phyloP scores from a whole-genome alignment of 1,139 yeast genomes.

The Ogataea hybrid region DNA sequence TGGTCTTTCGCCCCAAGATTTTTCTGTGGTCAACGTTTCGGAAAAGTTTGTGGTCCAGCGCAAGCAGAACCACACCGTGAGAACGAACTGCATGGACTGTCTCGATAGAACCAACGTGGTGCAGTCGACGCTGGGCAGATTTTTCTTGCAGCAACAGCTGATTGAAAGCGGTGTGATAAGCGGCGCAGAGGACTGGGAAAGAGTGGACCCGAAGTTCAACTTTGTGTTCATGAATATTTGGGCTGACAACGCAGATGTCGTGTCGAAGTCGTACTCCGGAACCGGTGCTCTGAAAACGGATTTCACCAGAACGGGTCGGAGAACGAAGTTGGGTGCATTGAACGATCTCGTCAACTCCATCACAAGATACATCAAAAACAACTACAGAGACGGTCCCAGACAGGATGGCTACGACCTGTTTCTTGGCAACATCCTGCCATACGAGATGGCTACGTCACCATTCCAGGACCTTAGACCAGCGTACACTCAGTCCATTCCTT shows the following conservation, averaged over 20 bases:
- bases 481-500: slow-evolving; percentile 72
- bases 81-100: slow-evolving; percentile 99
- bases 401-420: slow-evolving; percentile 93
- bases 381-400: slow-evolving; percentile 84
- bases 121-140: slow-evolving; percentile 85
- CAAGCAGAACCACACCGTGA: slow-evolving; percentile 66
- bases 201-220: slow-evolving; percentile 56
- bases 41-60: slow-evolving; percentile 35
- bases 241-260: slow-evolving; percentile 99
- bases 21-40: slow-evolving; percentile 32
- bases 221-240: slow-evolving; percentile 79
- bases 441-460: slow-evolving; percentile 59
- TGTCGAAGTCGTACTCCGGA: slow-evolving; percentile 87
- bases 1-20: slow-evolving; percentile 67
- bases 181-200: slow-evolving; percentile 44
- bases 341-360: slow-evolving; percentile 81
- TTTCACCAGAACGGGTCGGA: slow-evolving; percentile 88
- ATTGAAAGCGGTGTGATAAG: slow-evolving; percentile 42
- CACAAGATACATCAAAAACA: slow-evolving; percentile 82
- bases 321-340: slow-evolving; percentile 82
- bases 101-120: slow-evolving; percentile 97
- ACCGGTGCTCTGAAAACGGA: slow-evolving; percentile 98
- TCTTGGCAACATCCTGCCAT: slow-evolving; percentile 76
- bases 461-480: slow-evolving; percentile 78
- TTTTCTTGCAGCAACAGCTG: slow-evolving; percentile 81